These are phyloP conservation scores for Colletotrichum orchidophilum DNA, from an alignment of 2,329 filamentous ascomycete genomes.

Conservation along the genomic window DNA sequence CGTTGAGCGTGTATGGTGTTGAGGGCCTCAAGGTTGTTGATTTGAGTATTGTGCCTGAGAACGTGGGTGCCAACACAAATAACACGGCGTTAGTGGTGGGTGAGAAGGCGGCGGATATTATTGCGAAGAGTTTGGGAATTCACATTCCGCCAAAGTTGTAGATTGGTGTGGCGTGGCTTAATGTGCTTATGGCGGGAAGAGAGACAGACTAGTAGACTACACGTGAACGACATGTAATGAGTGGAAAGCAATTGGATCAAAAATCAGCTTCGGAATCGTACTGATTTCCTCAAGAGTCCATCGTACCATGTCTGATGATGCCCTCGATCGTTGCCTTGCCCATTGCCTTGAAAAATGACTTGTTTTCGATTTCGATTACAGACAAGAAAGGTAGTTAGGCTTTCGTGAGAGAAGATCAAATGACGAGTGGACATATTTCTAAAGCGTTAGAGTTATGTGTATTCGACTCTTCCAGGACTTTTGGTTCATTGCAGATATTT, in stretches of 20 bases:
- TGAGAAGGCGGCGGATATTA: slow-evolving; percentile 56
- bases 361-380: not conserved
- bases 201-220: not conserved
- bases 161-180: too few relatives aligned
- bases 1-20: slow-evolving; percentile 54
- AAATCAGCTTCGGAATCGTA: not conserved
- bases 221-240: not conserved
- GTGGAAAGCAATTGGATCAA: not conserved
- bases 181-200: not conserved
- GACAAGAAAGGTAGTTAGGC: too few relatives aligned
- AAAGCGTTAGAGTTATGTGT: not conserved
- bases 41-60: slow-evolving; percentile 47
- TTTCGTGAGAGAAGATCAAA: too few relatives aligned
- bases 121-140: slow-evolving; percentile 47
- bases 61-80: slow-evolving; percentile 59
- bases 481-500: not conserved
- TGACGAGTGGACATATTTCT: too few relatives aligned
- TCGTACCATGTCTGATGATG: too few relatives aligned
- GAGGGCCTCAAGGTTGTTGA: slow-evolving; percentile 53
- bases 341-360: not conserved
- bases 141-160: not conserved
- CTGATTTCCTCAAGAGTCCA: too few relatives aligned
- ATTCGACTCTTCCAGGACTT: not conserved
- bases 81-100: slow-evolving; percentile 59
- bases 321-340: too few relatives aligned